Evolutionary conservation across 2,329 filamentous ascomycete species (phyloP).

Genomic region (Penicillium sp.): DNA sequence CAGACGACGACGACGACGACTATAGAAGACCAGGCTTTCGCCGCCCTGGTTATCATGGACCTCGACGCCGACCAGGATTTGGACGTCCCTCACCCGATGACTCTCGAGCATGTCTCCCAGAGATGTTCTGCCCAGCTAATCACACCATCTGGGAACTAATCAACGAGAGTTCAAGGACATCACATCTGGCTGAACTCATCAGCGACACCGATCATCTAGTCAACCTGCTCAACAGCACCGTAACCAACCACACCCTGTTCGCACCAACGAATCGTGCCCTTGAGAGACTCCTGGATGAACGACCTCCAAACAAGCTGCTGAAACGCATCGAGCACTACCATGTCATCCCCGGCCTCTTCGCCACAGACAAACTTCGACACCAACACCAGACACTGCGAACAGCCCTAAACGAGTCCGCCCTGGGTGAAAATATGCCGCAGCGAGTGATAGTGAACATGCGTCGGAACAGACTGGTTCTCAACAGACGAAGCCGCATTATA

Average conservation of each 20-base stretch:
- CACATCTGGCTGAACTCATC: constrained; percentile 70
- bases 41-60: not conserved
- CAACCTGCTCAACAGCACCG: constrained; percentile 67
- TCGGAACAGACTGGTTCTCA: constrained; percentile 62
- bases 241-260: constrained; percentile 73
- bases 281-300: constrained; percentile 52
- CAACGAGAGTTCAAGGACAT: constrained; percentile 68
- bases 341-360: constrained; percentile 63
- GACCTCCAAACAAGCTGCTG: constrained; percentile 64
- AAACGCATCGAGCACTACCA: constrained; percentile 71
- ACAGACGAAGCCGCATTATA: constrained; percentile 70
- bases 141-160: constrained; percentile 77
- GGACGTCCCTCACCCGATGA: not conserved
- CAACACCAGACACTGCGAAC: constrained; percentile 69
- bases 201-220: constrained; percentile 68
- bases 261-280: constrained; percentile 75
- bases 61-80: not conserved
- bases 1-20: not conserved
- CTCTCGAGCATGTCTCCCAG: not conserved
- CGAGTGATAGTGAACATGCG: constrained; percentile 65
- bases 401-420: constrained; percentile 52
- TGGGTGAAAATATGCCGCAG: constrained; percentile 62
- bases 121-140: constrained; percentile 49
- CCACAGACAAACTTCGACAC: constrained; percentile 52
- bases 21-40: not conserved